Conservation (phyloP, 805 yeast genomes). For the Metschnikowia matae region DNA sequence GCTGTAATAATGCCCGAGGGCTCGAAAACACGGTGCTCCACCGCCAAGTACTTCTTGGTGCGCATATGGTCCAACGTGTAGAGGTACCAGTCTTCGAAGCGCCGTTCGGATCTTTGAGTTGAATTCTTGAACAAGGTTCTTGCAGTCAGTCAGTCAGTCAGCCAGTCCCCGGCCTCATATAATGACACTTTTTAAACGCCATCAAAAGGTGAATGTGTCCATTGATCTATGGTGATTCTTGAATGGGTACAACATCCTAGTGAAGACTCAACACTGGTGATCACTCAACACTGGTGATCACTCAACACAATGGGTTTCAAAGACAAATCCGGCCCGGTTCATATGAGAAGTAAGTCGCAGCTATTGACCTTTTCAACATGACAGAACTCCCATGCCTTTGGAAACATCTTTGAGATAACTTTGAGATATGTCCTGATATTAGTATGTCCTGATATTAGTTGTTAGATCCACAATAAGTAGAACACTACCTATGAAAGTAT, state of each 20-base stretch:
- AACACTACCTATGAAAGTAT: too few species aligned
- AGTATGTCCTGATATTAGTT: too few species aligned
- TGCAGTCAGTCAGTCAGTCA: too few species aligned
- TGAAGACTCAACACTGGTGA: too few species aligned
- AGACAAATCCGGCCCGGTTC: slow-evolving; percentile 10
- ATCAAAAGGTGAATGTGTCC: slow-evolving; percentile 13
- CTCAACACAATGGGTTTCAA: slow-evolving; percentile 14
- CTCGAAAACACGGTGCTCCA: slow-evolving; percentile 5
- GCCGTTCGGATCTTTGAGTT: too few species aligned
- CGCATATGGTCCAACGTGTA: slow-evolving; percentile 3
- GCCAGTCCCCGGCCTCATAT: neutral
- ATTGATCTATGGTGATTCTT: slow-evolving; percentile 11
- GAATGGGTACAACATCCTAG: slow-evolving; percentile 14
- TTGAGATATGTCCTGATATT: too few species aligned
- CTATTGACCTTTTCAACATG: slow-evolving; percentile 10
- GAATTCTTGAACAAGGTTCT: too few species aligned
- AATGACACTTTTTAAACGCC: slow-evolving; percentile 18
- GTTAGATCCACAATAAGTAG: too few species aligned
- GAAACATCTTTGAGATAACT: slow-evolving; percentile 13
- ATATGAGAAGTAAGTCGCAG: slow-evolving; percentile 11
- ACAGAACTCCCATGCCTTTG: slow-evolving; percentile 5
- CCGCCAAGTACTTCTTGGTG: slow-evolving; percentile 3
- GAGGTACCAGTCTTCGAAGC: neutral
- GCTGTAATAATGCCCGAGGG: neutral
- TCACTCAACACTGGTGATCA: too few species aligned